A percentile compares a stretch with the other conserved stretches of the same genome.
Evolutionary conservation across 73 alveolate species (phyloP).

Genomic region (Paraurostyla sp.): DNA sequence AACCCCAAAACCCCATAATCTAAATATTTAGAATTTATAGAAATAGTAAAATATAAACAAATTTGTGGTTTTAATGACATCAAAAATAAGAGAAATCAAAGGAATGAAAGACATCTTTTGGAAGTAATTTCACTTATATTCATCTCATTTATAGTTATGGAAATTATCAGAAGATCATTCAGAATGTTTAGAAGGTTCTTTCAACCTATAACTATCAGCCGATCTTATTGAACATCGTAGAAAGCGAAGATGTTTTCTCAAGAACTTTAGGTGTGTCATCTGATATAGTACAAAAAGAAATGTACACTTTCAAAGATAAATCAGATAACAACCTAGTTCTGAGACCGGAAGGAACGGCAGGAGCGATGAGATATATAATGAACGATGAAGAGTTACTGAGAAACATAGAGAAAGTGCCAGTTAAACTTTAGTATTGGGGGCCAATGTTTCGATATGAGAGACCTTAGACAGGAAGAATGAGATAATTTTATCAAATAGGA

Average conservation of each 20-base stretch:
- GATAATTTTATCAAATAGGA: conserved; percentile 64
- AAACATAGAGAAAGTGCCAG: background rate
- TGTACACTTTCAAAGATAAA: conserved; percentile 57
- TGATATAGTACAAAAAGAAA: conserved; percentile 65
- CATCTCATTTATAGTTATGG: background rate
- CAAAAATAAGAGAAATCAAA: background rate
- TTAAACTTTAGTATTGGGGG: conserved; percentile 43
- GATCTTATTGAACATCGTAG: background rate
- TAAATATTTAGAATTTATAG: no score
- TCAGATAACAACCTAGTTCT: conserved; percentile 57
- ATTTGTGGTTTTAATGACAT: no score
- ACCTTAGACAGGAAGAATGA: conserved; percentile 68
- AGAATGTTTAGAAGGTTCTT: background rate
- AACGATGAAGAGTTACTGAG: background rate
- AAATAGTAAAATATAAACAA: no score
- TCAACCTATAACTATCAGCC: background rate
- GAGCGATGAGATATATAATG: conserved; percentile 49
- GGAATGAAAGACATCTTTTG: conserved; percentile 46
- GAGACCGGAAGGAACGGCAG: conserved; percentile 77
- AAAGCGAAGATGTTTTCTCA: conserved; percentile 25
- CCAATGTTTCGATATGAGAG: conserved; percentile 78
- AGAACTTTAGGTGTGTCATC: conserved; percentile 47
- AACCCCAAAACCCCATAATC: no score
- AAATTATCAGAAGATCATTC: background rate
- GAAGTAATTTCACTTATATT: background rate